phyloP scores from a whole-genome alignment of 2,329 filamentous ascomycete species.

The Aureobasidium mangrovei region DNA sequence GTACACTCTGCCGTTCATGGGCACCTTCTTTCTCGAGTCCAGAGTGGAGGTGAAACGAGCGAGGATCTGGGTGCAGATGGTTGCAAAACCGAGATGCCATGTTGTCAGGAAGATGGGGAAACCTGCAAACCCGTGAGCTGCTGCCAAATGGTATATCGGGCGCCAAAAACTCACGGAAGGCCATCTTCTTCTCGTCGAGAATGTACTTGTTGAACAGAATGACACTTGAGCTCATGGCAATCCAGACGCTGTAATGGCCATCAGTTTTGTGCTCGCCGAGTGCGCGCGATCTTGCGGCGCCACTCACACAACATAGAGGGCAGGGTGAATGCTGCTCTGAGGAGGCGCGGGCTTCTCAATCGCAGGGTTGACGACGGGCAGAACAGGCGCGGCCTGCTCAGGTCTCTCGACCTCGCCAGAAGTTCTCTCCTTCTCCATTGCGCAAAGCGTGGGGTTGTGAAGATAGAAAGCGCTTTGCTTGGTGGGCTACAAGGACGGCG shows the following conservation, averaged over 20 bases:
- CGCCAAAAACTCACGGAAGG: constrained; percentile 59
- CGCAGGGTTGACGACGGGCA: constrained; percentile 74
- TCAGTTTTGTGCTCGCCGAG: background rate
- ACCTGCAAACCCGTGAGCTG: constrained; percentile 26
- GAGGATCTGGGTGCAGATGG: constrained; percentile 86
- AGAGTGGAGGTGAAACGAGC: constrained; percentile 82
- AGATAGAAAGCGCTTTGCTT: background rate
- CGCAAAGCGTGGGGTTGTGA: constrained; percentile 26
- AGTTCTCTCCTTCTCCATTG: constrained; percentile 71
- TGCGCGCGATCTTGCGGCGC: background rate
- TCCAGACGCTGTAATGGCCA: constrained; percentile 62
- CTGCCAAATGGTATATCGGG: constrained; percentile 20
- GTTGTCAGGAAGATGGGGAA: constrained; percentile 78
- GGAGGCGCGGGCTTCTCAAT: constrained; percentile 60
- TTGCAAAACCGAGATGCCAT: constrained; percentile 92
- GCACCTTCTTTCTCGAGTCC: constrained; percentile 89
- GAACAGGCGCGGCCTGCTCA: constrained; percentile 50
- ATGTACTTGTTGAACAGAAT: constrained; percentile 99
- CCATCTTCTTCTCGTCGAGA: constrained; percentile 57
- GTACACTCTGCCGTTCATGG: constrained; percentile 94
- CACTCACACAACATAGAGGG: constrained; percentile 68
- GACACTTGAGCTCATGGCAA: constrained; percentile 81
- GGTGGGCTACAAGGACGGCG: background rate
- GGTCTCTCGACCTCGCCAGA: constrained; percentile 66
- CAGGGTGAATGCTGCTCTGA: constrained; percentile 62